Evolutionary conservation across 2,329 filamentous ascomycete species (phyloP), one percentile per base, ranked within the genome.

Genomic region (Daldinia sp.): DNA sequence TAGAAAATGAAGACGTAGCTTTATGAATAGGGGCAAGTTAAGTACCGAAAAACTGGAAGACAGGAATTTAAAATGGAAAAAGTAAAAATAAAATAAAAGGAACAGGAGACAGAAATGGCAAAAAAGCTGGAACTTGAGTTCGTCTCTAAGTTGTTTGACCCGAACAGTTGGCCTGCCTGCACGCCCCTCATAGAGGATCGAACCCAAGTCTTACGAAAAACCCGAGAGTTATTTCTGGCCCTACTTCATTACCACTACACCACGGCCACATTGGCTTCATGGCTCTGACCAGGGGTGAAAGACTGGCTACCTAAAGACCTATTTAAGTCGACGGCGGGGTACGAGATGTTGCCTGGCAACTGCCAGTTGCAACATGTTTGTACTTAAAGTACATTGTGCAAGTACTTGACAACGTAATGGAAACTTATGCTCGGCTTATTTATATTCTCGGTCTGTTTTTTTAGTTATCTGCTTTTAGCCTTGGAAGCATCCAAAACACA

Each of bases 311-410:
- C 13, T 50, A 50, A 28, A 13, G 46, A 7, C 6, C 13, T 50
- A 50, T 50, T 50, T 50, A 50, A 50, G 46, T 28, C 46, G 46
- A 30, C 46, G 10, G 46, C 46, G 46, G 46, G 46, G 46, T 50
- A 28, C 13, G 26, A 23, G 46, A 50, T 54, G 10, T 33, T 53
- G 48, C 30, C 48, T 51, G 42, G 42, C 42, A 46, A 46, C 42
- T 23, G 18, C 18, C 42, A 15, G 42, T n/a, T 12, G 10, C 10
- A 30, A 33, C 10, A 48, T 20, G 2, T 15, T 12, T 35, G 33
- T 35, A n/a, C 20, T 3, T 28, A 13, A n/a, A 10, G 46, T 50
- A 50, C 23, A 28, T 50, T 50, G 13, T 15, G 28, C 23, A 28
- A 7, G 26, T 33, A 51, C 46, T 6, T 39, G 13, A 39, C 12